phyloP scores from a whole-genome alignment of 2,329 filamentous ascomycete genomes.

The Penicillium sp. region DNA sequence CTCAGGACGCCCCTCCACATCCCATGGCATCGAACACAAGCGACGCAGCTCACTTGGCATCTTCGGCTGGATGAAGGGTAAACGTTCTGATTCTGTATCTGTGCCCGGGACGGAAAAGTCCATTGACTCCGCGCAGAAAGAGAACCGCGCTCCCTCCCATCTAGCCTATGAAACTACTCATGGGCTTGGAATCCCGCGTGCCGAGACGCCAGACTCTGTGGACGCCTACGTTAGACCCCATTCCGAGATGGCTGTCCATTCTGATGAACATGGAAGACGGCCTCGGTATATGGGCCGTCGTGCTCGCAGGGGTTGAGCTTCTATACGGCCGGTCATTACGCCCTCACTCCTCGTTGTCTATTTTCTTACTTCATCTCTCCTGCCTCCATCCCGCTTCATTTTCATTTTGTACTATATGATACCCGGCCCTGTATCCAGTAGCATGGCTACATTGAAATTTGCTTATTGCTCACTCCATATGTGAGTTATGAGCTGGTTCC shows the following conservation, averaged over 20 bases:
- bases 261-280: conserved; percentile 22
- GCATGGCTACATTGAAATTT: background rate
- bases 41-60: conserved; percentile 38
- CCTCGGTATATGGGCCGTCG: conserved; percentile 34
- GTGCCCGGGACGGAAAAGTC: conserved; percentile 2
- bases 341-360: background rate
- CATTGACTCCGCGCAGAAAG: conserved; percentile 4
- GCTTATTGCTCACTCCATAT: background rate
- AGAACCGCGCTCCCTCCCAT: conserved; percentile 16
- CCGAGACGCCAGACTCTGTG: conserved; percentile 15
- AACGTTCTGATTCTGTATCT: conserved; percentile 18
- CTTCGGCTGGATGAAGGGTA: conserved; percentile 42
- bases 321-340: background rate
- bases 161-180: conserved; percentile 16
- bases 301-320: conserved; percentile 21
- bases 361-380: background rate
- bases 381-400: conserved; percentile 1
- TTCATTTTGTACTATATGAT: conserved; percentile 14
- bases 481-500: background rate
- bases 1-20: conserved; percentile 24
- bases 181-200: conserved; percentile 2
- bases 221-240: conserved; percentile 12
- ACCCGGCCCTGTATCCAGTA: conserved; percentile 8
- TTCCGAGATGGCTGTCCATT: conserved; percentile 7
- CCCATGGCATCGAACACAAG: conserved; percentile 34